phyloP scores from a whole-genome alignment of 495 filamentous ascomycete genomes.

The Lophiotrema nucula region DNA sequence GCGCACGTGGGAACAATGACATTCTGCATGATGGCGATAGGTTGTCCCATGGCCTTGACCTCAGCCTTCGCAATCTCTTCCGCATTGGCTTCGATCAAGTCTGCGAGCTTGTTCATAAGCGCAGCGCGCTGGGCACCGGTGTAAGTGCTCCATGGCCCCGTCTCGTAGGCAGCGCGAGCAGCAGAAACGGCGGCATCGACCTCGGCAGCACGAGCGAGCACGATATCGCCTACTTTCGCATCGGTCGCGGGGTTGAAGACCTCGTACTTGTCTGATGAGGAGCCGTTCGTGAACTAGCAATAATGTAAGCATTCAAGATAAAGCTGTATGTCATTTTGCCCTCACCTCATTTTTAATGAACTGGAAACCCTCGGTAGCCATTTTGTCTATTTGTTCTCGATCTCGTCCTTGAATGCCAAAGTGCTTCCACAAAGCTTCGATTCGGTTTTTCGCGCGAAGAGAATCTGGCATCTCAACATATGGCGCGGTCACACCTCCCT shows the following conservation, averaged over 20 bases:
- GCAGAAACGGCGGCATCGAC: conserved; percentile 25
- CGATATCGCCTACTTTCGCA: conserved; percentile 4
- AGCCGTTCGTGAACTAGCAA: conserved; percentile 13
- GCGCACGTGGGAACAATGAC: conserved; percentile 7
- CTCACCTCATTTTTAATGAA: not conserved
- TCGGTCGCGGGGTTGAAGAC: conserved; percentile 26
- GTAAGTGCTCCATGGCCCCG: conserved; percentile 18
- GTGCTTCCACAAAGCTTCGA: too few species aligned
- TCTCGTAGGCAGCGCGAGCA: conserved; percentile 16
- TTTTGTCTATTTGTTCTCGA: too few species aligned
- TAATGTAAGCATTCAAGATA: not conserved
- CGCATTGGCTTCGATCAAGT: conserved; percentile 15
- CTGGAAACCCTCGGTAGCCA: not conserved
- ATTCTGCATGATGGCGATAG: not conserved
- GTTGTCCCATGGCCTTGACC: conserved; percentile 14
- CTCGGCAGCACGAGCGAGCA: conserved; percentile 13
- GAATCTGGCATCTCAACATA: too few species aligned
- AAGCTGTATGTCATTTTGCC: too few species aligned
- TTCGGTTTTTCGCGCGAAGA: too few species aligned
- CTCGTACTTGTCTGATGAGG: conserved; percentile 4
- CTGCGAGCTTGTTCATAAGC: conserved; percentile 19
- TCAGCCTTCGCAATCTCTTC: conserved; percentile 17
- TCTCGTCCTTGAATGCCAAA: too few species aligned
- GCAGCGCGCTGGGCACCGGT: conserved; percentile 18
- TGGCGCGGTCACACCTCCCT: too few species aligned